phyloP scores from a whole-genome alignment of 1,284 basidiomycete genomes.

The Ganoderma sinense region DNA sequence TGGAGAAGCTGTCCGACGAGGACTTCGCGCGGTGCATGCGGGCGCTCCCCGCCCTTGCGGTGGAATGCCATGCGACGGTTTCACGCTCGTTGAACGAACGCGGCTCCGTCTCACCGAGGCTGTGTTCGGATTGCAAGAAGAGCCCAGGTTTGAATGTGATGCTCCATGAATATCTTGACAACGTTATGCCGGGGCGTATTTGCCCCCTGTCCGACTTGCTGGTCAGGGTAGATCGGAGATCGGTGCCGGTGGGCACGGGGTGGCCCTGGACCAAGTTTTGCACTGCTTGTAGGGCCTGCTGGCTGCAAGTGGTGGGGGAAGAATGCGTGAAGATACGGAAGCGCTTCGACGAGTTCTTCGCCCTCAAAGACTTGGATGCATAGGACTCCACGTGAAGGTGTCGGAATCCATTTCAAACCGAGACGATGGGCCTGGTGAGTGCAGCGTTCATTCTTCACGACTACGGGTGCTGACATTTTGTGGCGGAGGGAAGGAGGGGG shows the following conservation, averaged over 20 bases:
- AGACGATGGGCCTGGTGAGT: not conserved
- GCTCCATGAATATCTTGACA: not conserved
- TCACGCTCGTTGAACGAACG: not conserved
- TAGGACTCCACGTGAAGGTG: not conserved
- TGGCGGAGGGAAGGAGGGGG: no score
- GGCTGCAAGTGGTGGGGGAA: not conserved
- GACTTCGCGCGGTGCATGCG: conserved; percentile 6
- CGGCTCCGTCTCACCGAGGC: not conserved
- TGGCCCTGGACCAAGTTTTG: not conserved
- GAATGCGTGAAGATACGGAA: not conserved
- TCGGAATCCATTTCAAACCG: not conserved
- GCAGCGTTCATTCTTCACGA: not conserved
- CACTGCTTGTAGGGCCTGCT: not conserved
- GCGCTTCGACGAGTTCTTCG: not conserved
- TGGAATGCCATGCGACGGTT: not conserved
- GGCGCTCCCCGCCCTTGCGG: not conserved
- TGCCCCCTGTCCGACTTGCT: not conserved
- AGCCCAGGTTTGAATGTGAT: no score
- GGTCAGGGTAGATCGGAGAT: not conserved
- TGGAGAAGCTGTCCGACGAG: conserved; percentile 2
- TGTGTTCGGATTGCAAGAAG: not conserved
- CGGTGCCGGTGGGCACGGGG: not conserved
- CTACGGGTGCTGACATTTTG: not conserved
- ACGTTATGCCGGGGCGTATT: not conserved
- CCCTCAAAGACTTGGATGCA: not conserved